Percentiles rank a stretch among this genome's conserved stretches.
Conservation (phyloP, 2,329 filamentous ascomycete genomes). For the Nigrospora oryzae region DNA sequence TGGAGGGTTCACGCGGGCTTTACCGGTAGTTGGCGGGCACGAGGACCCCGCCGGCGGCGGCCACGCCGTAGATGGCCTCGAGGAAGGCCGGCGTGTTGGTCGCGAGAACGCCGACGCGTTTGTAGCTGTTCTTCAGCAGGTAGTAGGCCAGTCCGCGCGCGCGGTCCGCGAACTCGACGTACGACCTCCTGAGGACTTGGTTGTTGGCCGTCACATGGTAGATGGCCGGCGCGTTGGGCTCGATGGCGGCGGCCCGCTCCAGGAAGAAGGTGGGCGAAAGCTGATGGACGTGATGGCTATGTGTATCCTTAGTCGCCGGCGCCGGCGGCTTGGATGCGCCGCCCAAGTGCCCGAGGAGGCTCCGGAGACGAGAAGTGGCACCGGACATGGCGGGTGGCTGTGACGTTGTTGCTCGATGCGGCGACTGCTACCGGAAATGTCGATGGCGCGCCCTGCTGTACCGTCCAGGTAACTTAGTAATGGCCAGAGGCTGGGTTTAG, state of each 20-base stretch:
- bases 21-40: constrained; percentile 53
- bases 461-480: no score
- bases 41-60: constrained; percentile 70
- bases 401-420: neutral
- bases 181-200: constrained; percentile 65
- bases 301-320: constrained; percentile 30
- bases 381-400: constrained; percentile 46
- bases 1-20: neutral
- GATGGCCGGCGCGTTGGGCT: constrained; percentile 77
- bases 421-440: no score
- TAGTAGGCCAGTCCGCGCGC: constrained; percentile 85
- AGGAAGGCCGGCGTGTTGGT: constrained; percentile 95
- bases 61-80: constrained; percentile 81
- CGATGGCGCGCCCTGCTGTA: no score
- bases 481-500: no score
- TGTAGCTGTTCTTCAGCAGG: constrained; percentile 63
- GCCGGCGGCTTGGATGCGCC: constrained; percentile 18
- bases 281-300: constrained; percentile 58
- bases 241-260: constrained; percentile 77
- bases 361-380: constrained; percentile 51
- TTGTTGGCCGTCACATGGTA: constrained; percentile 77
- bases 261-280: constrained; percentile 85
- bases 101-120: constrained; percentile 74
- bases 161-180: constrained; percentile 76
- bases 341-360: constrained; percentile 42